Evolutionary conservation across 768 basidiomycete genomes (phyloP).

Genomic region (Termitomyces sp.): DNA sequence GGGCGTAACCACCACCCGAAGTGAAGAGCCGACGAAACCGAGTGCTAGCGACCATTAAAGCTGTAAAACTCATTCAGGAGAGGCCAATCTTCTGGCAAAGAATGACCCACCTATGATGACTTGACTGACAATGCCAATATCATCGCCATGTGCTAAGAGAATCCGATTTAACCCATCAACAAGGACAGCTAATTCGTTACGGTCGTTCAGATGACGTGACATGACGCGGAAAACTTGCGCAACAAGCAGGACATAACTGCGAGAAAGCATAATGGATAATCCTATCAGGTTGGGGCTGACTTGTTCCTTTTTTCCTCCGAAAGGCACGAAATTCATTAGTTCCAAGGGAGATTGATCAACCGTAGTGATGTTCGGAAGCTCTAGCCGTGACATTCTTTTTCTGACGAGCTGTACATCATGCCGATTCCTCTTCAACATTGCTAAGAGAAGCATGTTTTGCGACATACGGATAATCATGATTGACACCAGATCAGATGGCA

Average conservation of each 20-base stretch:
- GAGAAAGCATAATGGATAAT: constrained; percentile 56
- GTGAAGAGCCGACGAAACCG: constrained; percentile 74
- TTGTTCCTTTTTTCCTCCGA: constrained; percentile 11
- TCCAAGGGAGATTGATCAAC: constrained; percentile 27
- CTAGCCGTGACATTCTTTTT: constrained; percentile 57
- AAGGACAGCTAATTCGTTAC: constrained; percentile 58
- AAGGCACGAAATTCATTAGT: constrained; percentile 42
- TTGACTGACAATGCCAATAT: constrained; percentile 73
- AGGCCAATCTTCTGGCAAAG: not conserved
- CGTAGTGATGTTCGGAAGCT: constrained; percentile 40
- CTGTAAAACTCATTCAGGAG: constrained; percentile 24
- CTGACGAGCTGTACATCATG: constrained; percentile 66
- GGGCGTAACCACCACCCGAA: constrained; percentile 62
- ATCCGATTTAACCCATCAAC: constrained; percentile 70
- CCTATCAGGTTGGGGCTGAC: constrained; percentile 24
- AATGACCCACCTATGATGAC: constrained; percentile 56
- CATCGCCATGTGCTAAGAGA: constrained; percentile 61
- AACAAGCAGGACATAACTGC: constrained; percentile 63
- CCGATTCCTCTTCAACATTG: constrained; percentile 57
- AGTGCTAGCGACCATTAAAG: constrained; percentile 69
- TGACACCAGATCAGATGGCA: constrained; percentile 39
- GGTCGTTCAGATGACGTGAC: constrained; percentile 65
- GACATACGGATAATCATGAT: constrained; percentile 62
- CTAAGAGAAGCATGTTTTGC: constrained; percentile 63
- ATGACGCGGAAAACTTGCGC: constrained; percentile 69